phyloP scores from a whole-genome alignment of 805 yeast genomes.

The Kurtzmaniella cleridarum region DNA sequence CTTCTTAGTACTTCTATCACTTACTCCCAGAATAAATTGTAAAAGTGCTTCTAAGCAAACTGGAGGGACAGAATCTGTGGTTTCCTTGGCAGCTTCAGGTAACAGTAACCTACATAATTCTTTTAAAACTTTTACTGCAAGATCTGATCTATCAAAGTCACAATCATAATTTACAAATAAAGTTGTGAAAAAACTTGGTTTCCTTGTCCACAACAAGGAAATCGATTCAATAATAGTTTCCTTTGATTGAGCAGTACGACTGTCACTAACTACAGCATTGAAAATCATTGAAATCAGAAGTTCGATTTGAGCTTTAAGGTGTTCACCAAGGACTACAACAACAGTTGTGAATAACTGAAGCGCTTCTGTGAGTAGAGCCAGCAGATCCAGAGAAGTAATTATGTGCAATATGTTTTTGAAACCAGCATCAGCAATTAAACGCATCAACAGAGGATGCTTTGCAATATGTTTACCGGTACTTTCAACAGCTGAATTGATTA shows the following conservation, averaged over 20 bases:
- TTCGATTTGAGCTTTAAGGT: constrained; percentile 78
- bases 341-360: constrained; percentile 72
- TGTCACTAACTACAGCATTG: constrained; percentile 39
- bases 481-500: constrained; percentile 76
- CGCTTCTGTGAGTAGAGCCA: constrained; percentile 67
- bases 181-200: constrained; percentile 70
- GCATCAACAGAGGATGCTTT: constrained; percentile 58
- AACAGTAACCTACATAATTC: constrained; percentile 72
- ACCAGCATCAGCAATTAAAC: constrained; percentile 70
- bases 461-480: constrained; percentile 63
- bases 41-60: constrained; percentile 85
- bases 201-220: constrained; percentile 75
- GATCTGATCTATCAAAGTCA: constrained; percentile 78
- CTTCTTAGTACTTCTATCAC: constrained; percentile 30
- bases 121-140: constrained; percentile 62
- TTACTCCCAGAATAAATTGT: constrained; percentile 59
- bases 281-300: constrained; percentile 61
- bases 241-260: constrained; percentile 45
- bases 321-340: constrained; percentile 57
- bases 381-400: constrained; percentile 68
- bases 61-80: constrained; percentile 89
- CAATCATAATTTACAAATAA: constrained; percentile 85
- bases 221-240: constrained; percentile 82
- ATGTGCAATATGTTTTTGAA: constrained; percentile 80
- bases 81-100: constrained; percentile 75